Conservation (phyloP, 1,139 yeast species). For the Lodderomyces oxycetoniae region DNA sequence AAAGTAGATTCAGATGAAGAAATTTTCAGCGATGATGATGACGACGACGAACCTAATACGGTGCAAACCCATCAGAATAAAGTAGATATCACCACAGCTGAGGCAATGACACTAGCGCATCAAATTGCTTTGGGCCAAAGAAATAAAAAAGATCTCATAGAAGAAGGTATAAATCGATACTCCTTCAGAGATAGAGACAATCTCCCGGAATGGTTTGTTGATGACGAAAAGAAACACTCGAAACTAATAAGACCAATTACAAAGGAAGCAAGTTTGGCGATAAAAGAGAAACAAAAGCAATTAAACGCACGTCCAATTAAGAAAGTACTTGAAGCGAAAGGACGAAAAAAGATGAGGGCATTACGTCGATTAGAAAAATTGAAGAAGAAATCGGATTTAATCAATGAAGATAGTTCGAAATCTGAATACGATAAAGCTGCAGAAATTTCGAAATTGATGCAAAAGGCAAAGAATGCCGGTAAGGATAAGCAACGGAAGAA, state of each 20-base stretch:
- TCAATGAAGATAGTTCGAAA: conserved; percentile 81
- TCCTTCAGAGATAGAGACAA: conserved; percentile 89
- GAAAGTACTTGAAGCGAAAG: conserved; percentile 96
- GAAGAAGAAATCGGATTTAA: conserved; percentile 89
- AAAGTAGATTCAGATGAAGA: conserved; percentile 36
- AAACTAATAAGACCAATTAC: conserved; percentile 88
- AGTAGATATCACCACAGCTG: conserved; percentile 84
- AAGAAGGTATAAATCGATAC: conserved; percentile 88
- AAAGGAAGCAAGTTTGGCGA: conserved; percentile 91
- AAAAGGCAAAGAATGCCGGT: conserved; percentile 56
- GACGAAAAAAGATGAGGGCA: conserved; percentile 95
- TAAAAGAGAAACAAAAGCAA: conserved; percentile 83
- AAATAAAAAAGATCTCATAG: conserved; percentile 75
- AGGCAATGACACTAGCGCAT: conserved; percentile 97
- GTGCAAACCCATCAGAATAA: conserved; percentile 44
- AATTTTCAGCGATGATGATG: conserved; percentile 46
- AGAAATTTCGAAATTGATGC: conserved; percentile 83
- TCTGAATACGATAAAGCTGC: conserved; percentile 93
- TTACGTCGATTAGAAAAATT: conserved; percentile 80
- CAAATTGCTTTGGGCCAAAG: conserved; percentile 87
- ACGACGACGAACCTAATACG: conserved; percentile 9
- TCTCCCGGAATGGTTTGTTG: conserved; percentile 92
- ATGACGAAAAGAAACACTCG: conserved; percentile 84
- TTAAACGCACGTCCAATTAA: conserved; percentile 96
- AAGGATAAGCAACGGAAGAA: conserved; percentile 74